Percentiles rank a stretch among this genome's conserved stretches.
Evolutionary conservation across 2,329 filamentous ascomycete species (phyloP).

Genomic region (Fusarium sp.): DNA sequence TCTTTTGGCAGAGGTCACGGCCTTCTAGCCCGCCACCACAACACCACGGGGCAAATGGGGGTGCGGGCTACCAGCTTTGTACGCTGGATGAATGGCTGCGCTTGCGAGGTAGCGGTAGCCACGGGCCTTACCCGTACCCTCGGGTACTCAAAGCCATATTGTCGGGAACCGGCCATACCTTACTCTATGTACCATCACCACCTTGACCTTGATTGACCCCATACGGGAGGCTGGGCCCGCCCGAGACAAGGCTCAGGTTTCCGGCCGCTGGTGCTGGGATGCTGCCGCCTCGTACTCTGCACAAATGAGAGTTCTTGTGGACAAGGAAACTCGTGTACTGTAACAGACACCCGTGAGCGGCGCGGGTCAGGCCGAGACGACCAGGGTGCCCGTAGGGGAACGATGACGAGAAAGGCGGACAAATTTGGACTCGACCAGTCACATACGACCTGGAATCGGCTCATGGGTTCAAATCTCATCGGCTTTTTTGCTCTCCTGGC

Average conservation of each 20-base stretch:
- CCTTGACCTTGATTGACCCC: constrained; percentile 18
- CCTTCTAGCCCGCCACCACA: constrained; percentile 34
- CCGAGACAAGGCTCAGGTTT: constrained; percentile 33
- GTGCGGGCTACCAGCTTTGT: constrained; percentile 14
- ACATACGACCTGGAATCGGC: constrained; percentile 25
- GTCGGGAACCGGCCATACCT: constrained; percentile 28
- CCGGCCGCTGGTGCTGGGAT: constrained; percentile 11
- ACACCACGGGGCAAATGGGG: constrained; percentile 30
- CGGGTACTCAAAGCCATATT: constrained; percentile 32
- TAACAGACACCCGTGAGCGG: constrained; percentile 28
- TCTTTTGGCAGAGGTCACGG: constrained; percentile 29
- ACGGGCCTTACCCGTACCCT: constrained; percentile 25
- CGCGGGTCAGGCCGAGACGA: constrained; percentile 28
- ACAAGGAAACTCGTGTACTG: constrained; percentile 13
- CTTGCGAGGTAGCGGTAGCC: constrained; percentile 3
- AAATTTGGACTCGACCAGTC: constrained; percentile 27
- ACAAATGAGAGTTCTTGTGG: constrained; percentile 6
- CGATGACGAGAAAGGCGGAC: constrained; percentile 15
- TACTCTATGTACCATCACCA: constrained; percentile 5
- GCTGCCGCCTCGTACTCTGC: constrained; percentile 9
- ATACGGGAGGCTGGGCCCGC: constrained; percentile 32
- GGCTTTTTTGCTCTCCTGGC: constrained; percentile 7
- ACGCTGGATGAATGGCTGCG: constrained; percentile 15
- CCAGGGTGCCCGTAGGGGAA: constrained; percentile 23
- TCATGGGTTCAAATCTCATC: constrained; percentile 18